Evolutionary conservation across 2,329 filamentous ascomycete species (phyloP), one percentile per base, ranked within the genome.

Genomic region (Polytolypa hystricis): DNA sequence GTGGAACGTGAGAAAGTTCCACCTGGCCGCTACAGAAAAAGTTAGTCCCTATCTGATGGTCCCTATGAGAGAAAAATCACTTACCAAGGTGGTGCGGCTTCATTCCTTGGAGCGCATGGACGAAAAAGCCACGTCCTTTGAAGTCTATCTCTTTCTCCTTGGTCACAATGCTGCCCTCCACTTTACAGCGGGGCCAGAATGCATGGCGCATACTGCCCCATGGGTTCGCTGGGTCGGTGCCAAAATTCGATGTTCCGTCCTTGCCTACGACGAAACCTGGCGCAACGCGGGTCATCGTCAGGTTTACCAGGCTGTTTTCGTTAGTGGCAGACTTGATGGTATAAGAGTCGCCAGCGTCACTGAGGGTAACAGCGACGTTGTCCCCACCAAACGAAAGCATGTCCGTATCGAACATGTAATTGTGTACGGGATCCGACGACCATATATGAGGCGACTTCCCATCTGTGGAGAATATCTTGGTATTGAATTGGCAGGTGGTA

Each of bases 1-100:
- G 58, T 96, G 87, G 67, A 94, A 94, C 64, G 87, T 77, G 61
- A 76, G 71, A 66, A 95, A 98, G 64, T 91, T 94, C 91, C 91
- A 98, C 45, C 74, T 77, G 19, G 83, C 78, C 43, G 89, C 77
- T 75, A 46, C 16, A 17, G 18, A 5, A 39, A 8, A 14, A 18
- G n/a, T 31, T 19, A 27, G 34, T 4, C 14, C 11, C 38, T 46
- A n/a, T n/a, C n/a, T 38, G 48, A 43, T 15, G 11, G 19, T 18
- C 18, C 7, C 32, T 25, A 2, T 10, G 16, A 19, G 15, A n/a
- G n/a, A n/a, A 5, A 23, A 37, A 14, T 9, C 33, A 51, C 65
- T 51, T 66, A 77, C 74, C 87, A 41, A 86, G 83, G 58, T 98
- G 93, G 61, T 98, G 91, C 27, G 91, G 91, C 73, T 98, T 98